Evolutionary conservation across 495 filamentous ascomycete genomes (phyloP).

Genomic region (Penicillium chermesinum): DNA sequence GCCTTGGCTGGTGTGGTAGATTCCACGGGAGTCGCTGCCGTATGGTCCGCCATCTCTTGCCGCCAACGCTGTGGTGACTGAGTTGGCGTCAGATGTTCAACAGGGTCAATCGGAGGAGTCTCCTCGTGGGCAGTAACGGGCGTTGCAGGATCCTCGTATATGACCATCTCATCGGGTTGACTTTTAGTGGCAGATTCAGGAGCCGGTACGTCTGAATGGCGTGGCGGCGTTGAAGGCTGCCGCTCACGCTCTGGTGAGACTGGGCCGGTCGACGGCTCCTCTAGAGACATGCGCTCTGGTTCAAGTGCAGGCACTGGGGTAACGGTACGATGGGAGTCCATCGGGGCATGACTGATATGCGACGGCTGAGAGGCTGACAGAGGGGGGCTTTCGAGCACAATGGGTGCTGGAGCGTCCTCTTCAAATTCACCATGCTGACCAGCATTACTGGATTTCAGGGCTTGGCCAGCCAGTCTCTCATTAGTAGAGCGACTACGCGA

Average conservation of each 20-base stretch:
- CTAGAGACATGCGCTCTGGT: constrained; percentile 10
- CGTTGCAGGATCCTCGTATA: constrained; percentile 41
- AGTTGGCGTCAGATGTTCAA: constrained; percentile 8
- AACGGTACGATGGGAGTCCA: neutral
- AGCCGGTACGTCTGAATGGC: constrained; percentile 1
- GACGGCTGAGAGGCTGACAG: constrained; percentile 16
- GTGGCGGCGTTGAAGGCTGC: constrained; percentile 2
- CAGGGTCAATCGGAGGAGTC: constrained; percentile 4
- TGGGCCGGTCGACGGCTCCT: constrained; percentile 5
- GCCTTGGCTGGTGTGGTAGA: constrained; percentile 10
- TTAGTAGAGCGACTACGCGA: too few species aligned
- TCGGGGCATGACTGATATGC: neutral
- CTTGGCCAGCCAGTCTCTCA: constrained; percentile 19
- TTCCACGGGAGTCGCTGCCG: neutral
- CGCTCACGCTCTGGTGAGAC: constrained; percentile 5
- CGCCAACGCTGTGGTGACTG: constrained; percentile 10
- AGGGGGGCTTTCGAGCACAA: constrained; percentile 25
- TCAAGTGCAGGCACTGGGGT: constrained; percentile 11
- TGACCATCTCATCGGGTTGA: constrained; percentile 27
- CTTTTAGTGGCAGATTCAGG: constrained; percentile 10
- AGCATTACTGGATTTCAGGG: constrained; percentile 24
- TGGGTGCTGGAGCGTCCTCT: constrained; percentile 41
- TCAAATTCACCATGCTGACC: constrained; percentile 53
- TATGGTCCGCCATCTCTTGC: constrained; percentile 1
- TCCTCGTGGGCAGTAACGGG: constrained; percentile 12